phyloP scores from a whole-genome alignment of 1,139 yeast genomes.

The Eremothecium gossypii region DNA sequence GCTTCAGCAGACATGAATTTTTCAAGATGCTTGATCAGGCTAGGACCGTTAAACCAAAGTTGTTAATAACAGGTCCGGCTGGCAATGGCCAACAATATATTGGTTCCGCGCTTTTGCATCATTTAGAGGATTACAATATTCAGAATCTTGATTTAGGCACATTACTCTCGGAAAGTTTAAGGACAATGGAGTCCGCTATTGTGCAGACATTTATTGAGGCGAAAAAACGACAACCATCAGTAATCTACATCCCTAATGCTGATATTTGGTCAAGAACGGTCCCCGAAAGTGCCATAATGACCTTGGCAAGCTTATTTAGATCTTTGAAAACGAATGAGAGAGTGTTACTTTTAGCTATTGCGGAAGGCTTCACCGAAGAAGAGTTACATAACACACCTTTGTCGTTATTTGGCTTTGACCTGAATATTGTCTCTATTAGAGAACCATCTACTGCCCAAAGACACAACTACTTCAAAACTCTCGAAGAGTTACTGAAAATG shows the following conservation, averaged over 20 bases:
- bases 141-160: conserved; percentile 79
- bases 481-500: conserved; percentile 50
- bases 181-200: conserved; percentile 76
- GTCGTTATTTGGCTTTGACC: conserved; percentile 31
- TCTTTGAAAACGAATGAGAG: conserved; percentile 64
- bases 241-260: conserved; percentile 73
- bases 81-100: conserved; percentile 89
- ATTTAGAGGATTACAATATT: conserved; percentile 82
- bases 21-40: conserved; percentile 51
- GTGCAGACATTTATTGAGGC: conserved; percentile 86
- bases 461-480: conserved; percentile 43
- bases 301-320: conserved; percentile 60
- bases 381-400: conserved; percentile 13
- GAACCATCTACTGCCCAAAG: conserved; percentile 42
- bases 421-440: conserved; percentile 38
- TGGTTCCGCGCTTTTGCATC: conserved; percentile 72
- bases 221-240: conserved; percentile 81
- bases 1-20: conserved; percentile 58
- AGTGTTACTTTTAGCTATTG: conserved; percentile 66
- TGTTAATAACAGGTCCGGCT: conserved; percentile 60
- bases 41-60: conserved; percentile 73
- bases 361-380: conserved; percentile 37
- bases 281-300: conserved; percentile 60
- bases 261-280: conserved; percentile 70
- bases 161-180: conserved; percentile 67